These are phyloP conservation scores for Closterium sp. DNA, from an alignment of 139 green algal species.

Conservation along the genomic window DNA sequence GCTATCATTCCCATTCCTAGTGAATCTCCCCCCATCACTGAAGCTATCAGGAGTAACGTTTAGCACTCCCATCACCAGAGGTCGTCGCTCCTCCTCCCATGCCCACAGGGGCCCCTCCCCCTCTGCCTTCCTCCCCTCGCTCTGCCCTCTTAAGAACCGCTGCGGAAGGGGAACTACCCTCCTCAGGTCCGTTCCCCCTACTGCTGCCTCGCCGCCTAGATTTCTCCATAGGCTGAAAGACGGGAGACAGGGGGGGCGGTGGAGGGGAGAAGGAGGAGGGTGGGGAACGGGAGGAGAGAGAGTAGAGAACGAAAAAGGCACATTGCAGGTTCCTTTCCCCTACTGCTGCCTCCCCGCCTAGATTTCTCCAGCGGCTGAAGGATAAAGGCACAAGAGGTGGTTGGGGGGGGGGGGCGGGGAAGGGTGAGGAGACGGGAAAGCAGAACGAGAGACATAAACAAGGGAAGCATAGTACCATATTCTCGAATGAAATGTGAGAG, in stretches of 20 bases:
- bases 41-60: constrained; percentile 98
- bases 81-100: neutral
- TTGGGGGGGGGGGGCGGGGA: too few relatives aligned
- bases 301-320: constrained; percentile 48
- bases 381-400: neutral
- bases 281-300: neutral
- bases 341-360: constrained; percentile 47
- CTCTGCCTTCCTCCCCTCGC: neutral
- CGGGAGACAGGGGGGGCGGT: neutral
- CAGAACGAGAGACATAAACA: neutral
- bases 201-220: constrained; percentile 48
- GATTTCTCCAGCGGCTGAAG: constrained; percentile 32
- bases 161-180: constrained; percentile 54
- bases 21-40: constrained; percentile 73
- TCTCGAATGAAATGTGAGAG: too few relatives aligned
- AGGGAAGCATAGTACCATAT: constrained; percentile 57
- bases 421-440: too few relatives aligned
- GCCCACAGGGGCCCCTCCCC: neutral
- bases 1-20: constrained; percentile 50
- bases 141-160: neutral
- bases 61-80: constrained; percentile 86
- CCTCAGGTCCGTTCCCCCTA: constrained; percentile 48
- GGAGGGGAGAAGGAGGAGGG: neutral
- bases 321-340: constrained; percentile 49
- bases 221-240: constrained; percentile 29